A percentile compares a stretch with the other conserved stretches of the same genome.
phyloP scores from a whole-genome alignment of 2,329 filamentous ascomycete genomes.

The Lizonia empirigonia region DNA sequence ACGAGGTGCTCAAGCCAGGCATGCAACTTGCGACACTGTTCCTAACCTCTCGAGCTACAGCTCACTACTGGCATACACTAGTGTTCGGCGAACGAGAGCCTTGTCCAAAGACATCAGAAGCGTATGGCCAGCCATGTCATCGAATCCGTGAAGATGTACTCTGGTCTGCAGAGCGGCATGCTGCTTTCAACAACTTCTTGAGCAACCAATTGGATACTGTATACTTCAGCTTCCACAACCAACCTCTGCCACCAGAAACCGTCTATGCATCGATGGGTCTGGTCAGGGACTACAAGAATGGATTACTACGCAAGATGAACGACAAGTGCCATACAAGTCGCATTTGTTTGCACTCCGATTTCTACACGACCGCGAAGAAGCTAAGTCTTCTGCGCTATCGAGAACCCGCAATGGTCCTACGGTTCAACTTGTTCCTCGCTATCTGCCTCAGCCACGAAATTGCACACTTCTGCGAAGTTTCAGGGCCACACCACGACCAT shows the following conservation, averaged over 20 bases:
- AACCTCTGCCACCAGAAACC: conserved; percentile 44
- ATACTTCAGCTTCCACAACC: conserved; percentile 48
- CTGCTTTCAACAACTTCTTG: conserved; percentile 38
- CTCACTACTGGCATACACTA: conserved; percentile 48
- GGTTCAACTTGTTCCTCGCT: conserved; percentile 50
- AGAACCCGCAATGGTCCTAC: conserved; percentile 49
- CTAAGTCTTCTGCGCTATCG: conserved; percentile 45
- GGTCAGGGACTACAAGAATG: conserved; percentile 47
- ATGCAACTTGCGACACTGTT: conserved; percentile 42
- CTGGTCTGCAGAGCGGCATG: conserved; percentile 42
- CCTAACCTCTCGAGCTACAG: conserved; percentile 44
- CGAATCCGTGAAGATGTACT: conserved; percentile 45
- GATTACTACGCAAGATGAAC: conserved; percentile 42
- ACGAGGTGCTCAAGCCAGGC: conserved; percentile 47
- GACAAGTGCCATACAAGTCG: conserved; percentile 45
- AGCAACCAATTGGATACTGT: conserved; percentile 42
- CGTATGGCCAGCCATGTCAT: conserved; percentile 41
- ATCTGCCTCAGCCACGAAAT: conserved; percentile 48
- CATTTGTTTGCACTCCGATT: conserved; percentile 49
- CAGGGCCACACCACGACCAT: conserved; percentile 45
- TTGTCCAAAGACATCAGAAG: conserved; percentile 37
- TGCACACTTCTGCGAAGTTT: conserved; percentile 50
- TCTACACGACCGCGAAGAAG: conserved; percentile 50
- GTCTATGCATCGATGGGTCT: conserved; percentile 48
- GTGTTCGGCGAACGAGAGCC: conserved; percentile 44